Percentiles rank a stretch among this genome's conserved stretches.
Conservation (phyloP, 2,329 filamentous ascomycete species). For the Hypoxylon sp. region DNA sequence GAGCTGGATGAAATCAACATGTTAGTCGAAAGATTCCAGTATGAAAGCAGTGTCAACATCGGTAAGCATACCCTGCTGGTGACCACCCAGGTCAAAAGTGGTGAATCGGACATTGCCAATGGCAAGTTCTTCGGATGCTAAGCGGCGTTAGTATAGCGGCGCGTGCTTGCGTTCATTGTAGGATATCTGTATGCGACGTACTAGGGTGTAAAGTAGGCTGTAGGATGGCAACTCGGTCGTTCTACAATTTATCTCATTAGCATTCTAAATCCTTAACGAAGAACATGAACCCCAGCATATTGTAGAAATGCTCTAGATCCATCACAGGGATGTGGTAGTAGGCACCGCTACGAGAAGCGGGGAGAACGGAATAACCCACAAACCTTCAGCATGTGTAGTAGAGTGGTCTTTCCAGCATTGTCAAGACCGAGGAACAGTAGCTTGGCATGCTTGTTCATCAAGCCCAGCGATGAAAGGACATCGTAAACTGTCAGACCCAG, state of each 20-base stretch:
- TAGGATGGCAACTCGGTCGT: slow-evolving; percentile 91
- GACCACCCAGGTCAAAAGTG: slow-evolving; percentile 93
- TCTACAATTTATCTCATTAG: slow-evolving; percentile 65
- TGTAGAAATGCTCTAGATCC: slow-evolving; percentile 1
- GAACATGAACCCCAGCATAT: slow-evolving; percentile 23
- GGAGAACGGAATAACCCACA: slow-evolving; percentile 51
- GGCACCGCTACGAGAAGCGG: slow-evolving; percentile 25
- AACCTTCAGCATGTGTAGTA: slow-evolving; percentile 96
- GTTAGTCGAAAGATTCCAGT: slow-evolving; percentile 7
- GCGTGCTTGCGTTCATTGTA: slow-evolving; percentile 40
- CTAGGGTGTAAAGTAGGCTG: slow-evolving; percentile 93
- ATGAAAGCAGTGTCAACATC: slow-evolving; percentile 1
- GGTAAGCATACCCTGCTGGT: slow-evolving; percentile 81
- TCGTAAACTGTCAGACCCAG: slow-evolving; percentile 78
- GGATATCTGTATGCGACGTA: slow-evolving; percentile 63
- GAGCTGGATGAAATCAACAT: slow-evolving; percentile 68
- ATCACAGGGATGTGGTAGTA: slow-evolving; percentile 14
- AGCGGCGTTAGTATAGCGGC: slow-evolving; percentile 46
- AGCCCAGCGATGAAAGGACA: slow-evolving; percentile 86
- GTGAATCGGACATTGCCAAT: slow-evolving; percentile 96
- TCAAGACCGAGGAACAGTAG: slow-evolving; percentile 93
- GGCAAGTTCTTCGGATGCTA: slow-evolving; percentile 90
- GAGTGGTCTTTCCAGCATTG: slow-evolving; percentile 94
- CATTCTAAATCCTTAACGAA: slow-evolving; percentile 6
- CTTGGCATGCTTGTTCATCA: slow-evolving; percentile 97